phyloP scores from a whole-genome alignment of 2,329 filamentous ascomycete species.

The Parascedosporium putredinis region DNA sequence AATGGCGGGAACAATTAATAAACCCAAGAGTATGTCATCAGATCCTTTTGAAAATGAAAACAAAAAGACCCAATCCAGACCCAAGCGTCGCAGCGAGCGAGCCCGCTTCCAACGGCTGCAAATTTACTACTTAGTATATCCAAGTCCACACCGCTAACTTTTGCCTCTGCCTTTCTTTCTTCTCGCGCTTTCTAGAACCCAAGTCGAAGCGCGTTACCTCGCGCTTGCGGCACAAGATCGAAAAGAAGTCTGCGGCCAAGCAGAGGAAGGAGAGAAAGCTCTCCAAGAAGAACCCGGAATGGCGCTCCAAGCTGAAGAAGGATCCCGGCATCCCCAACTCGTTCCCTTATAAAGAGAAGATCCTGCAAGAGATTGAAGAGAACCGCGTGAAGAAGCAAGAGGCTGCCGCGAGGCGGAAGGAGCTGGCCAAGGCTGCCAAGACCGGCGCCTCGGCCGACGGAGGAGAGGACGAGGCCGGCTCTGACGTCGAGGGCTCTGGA shows the following conservation, averaged over 20 bases:
- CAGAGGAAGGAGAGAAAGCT: constrained; percentile 81
- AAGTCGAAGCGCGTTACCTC: constrained; percentile 87
- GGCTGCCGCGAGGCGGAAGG: constrained; percentile 59
- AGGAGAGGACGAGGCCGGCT: constrained; percentile 31
- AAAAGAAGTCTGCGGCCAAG: constrained; percentile 84
- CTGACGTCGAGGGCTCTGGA: constrained; percentile 36
- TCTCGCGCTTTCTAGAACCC: constrained; percentile 56
- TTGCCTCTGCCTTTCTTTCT: background rate
- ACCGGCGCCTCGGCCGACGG: constrained; percentile 40
- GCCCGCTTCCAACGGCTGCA: too few relatives aligned
- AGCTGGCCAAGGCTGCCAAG: constrained; percentile 59
- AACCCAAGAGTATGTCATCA: constrained; percentile 44
- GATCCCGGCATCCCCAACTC: constrained; percentile 95
- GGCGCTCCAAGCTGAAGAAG: constrained; percentile 91
- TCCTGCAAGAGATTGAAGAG: constrained; percentile 91
- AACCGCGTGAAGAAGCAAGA: constrained; percentile 71
- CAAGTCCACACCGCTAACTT: background rate
- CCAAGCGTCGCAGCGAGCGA: too few relatives aligned
- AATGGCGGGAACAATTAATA: constrained; percentile 45
- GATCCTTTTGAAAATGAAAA: too few relatives aligned
- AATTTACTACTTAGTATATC: too few relatives aligned
- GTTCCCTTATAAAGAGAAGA: constrained; percentile 94
- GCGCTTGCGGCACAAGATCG: constrained; percentile 88
- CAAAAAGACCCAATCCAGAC: background rate
- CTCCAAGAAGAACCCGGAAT: constrained; percentile 95